Evolutionary conservation across 1,284 basidiomycete species (phyloP).

Genomic region (Trametes polyzona): DNA sequence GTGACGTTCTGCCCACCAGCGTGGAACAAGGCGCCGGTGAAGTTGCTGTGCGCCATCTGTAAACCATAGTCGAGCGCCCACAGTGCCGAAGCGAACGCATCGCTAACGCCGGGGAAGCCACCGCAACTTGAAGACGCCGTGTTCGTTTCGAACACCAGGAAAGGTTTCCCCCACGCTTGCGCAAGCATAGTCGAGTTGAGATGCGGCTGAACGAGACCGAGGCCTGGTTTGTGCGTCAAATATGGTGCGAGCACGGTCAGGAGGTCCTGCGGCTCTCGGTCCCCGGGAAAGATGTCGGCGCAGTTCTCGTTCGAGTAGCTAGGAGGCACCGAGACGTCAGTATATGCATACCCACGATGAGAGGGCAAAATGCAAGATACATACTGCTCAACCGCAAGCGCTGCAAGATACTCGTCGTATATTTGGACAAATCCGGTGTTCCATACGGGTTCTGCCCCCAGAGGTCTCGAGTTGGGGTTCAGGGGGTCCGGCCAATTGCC

Average conservation of each 20-base stretch:
- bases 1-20: constrained; percentile 44
- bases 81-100: constrained; percentile 67
- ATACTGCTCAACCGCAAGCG: constrained; percentile 54
- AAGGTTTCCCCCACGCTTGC: constrained; percentile 32
- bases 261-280: constrained; percentile 36
- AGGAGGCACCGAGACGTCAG: not conserved
- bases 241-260: constrained; percentile 56
- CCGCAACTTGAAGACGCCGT: constrained; percentile 61
- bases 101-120: constrained; percentile 56
- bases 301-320: constrained; percentile 54
- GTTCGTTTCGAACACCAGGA: constrained; percentile 53
- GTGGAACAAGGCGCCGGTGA: constrained; percentile 43
- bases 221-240: constrained; percentile 55
- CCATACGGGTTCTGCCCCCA: constrained; percentile 41
- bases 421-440: constrained; percentile 49
- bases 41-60: constrained; percentile 42
- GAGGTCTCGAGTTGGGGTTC: not conserved
- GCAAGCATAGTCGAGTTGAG: constrained; percentile 50
- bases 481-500: constrained; percentile 25
- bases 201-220: constrained; percentile 51
- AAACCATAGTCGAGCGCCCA: constrained; percentile 66
- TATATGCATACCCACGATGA: not conserved
- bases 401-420: constrained; percentile 43
- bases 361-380: constrained; percentile 15
- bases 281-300: constrained; percentile 38